phyloP scores from a whole-genome alignment of 2,329 filamentous ascomycete species.

The Pestalotiopsis sp. region DNA sequence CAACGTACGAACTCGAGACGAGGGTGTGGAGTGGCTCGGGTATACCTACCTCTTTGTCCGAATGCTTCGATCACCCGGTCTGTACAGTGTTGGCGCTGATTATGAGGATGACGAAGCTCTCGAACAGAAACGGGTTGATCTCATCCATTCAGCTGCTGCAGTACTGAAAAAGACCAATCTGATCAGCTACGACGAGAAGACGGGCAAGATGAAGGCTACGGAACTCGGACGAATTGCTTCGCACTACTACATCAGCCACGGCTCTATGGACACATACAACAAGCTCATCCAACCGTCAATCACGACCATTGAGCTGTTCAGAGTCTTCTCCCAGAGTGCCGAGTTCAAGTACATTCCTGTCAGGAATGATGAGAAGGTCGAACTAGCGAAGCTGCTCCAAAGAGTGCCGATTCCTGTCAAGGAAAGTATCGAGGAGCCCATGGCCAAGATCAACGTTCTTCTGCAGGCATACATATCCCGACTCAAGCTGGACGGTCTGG shows the following conservation, averaged over 20 bases:
- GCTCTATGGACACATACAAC: slow-evolving; percentile 97
- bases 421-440: slow-evolving; percentile 94
- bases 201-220: slow-evolving; percentile 84
- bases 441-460: slow-evolving; percentile 97
- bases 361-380: slow-evolving; percentile 94
- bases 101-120: slow-evolving; percentile 91
- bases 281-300: slow-evolving; percentile 92
- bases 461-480: slow-evolving; percentile 96
- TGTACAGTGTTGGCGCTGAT: slow-evolving; percentile 95
- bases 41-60: slow-evolving; percentile 98
- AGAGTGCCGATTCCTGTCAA: slow-evolving; percentile 96
- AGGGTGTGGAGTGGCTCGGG: slow-evolving; percentile 98
- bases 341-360: slow-evolving; percentile 99
- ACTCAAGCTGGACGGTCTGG: slow-evolving; percentile 89
- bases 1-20: slow-evolving; percentile 87
- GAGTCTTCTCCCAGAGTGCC: slow-evolving; percentile 91
- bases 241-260: slow-evolving; percentile 97
- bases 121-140: slow-evolving; percentile 96
- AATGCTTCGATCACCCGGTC: slow-evolving; percentile 91
- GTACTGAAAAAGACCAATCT: slow-evolving; percentile 87
- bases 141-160: slow-evolving; percentile 90
- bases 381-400: slow-evolving; percentile 87
- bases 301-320: slow-evolving; percentile 92
- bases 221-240: slow-evolving; percentile 95
- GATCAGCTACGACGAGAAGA: slow-evolving; percentile 94